Evolutionary conservation across 768 basidiomycete genomes (phyloP), one percentile per base, ranked within the genome.

Genomic region (Leccinellum luteum): DNA sequence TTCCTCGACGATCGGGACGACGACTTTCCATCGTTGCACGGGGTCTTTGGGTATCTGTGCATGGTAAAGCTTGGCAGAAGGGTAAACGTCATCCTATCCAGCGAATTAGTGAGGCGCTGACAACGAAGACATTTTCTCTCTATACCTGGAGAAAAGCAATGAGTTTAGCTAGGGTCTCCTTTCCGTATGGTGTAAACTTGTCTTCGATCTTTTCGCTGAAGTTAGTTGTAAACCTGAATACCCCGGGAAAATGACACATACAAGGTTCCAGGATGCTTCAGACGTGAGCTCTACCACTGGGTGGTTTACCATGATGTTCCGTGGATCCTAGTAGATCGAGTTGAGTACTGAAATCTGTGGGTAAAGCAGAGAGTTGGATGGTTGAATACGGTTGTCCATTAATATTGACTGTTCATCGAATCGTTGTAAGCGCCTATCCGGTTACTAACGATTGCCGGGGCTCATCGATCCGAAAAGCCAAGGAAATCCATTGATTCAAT

Each of bases 181-280:
- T 95, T 21, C 88, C 97, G 65, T 82, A 90, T 7, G 87, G 83
- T 6, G 93, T 92, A 81, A 98, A 92, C 76, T 92, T 94, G 81
- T 92, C 88, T 76, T 96, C 90, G 58, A 95, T 76, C 91, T 93
- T 52, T 23, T 14, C 31, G 56, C 2, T 38, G n/a, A n/a, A n/a
- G 55, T 66, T 19, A 66, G 58, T 23, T n/a, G 27, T 50, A 47
- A 19, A 25, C 49, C 27, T 43, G 41, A 14, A 23, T 17, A 15
- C 44, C 48, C 3, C 12, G 28, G 14, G 43, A 31, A 23, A 17
- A 30, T 48, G 10, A 54, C 38, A 75, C 81, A 30, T 60, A 93
- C 92, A 80, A 95, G 81, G 48, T 89, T 86, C 92, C 92, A 95
- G 63, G 92, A 90, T 31, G 90, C 84, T 64, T 88, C 81, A 1